Evolutionary conservation across 2,329 filamentous ascomycete genomes (phyloP).

Genomic region (Zopfia rhizophila): DNA sequence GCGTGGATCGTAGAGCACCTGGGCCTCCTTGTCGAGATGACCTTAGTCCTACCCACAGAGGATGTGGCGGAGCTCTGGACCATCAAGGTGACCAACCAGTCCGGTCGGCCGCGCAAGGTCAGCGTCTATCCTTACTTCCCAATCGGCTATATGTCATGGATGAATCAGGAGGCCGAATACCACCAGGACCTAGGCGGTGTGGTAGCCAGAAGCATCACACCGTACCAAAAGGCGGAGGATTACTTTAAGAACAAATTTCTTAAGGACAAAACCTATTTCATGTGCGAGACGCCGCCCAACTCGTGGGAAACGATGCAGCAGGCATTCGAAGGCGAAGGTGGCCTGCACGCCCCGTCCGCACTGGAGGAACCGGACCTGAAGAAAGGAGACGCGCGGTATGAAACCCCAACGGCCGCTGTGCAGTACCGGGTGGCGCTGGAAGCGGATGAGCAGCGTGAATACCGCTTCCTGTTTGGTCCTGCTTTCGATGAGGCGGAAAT

Average conservation of each 20-base stretch:
- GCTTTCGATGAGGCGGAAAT: slow-evolving; percentile 65
- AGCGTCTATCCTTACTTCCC: slow-evolving; percentile 68
- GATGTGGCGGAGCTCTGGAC: slow-evolving; percentile 68
- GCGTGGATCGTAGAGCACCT: slow-evolving; percentile 64
- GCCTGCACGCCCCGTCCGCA: slow-evolving; percentile 63
- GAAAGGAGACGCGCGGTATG: slow-evolving; percentile 64
- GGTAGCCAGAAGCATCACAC: slow-evolving; percentile 64
- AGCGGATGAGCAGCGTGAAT: slow-evolving; percentile 55
- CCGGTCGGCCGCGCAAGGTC: slow-evolving; percentile 57
- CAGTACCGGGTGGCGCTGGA: slow-evolving; percentile 61
- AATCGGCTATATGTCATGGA: slow-evolving; percentile 71
- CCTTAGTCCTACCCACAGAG: slow-evolving; percentile 61
- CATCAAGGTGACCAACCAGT: slow-evolving; percentile 63
- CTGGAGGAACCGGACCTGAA: slow-evolving; percentile 53
- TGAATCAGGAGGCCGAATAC: slow-evolving; percentile 68
- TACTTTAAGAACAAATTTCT: slow-evolving; percentile 67
- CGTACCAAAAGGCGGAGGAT: slow-evolving; percentile 67
- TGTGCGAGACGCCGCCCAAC: slow-evolving; percentile 63
- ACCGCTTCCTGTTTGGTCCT: slow-evolving; percentile 66
- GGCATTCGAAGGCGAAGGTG: slow-evolving; percentile 67
- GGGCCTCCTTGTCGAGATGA: slow-evolving; percentile 64
- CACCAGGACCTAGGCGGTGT: slow-evolving; percentile 60
- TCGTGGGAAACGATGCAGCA: slow-evolving; percentile 65
- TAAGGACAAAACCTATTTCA: slow-evolving; percentile 68
- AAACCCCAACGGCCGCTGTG: slow-evolving; percentile 65